Base-by-base conservation (phyloP, 2,329 filamentous ascomycete species). In the Nakataea oryzae region DNA sequence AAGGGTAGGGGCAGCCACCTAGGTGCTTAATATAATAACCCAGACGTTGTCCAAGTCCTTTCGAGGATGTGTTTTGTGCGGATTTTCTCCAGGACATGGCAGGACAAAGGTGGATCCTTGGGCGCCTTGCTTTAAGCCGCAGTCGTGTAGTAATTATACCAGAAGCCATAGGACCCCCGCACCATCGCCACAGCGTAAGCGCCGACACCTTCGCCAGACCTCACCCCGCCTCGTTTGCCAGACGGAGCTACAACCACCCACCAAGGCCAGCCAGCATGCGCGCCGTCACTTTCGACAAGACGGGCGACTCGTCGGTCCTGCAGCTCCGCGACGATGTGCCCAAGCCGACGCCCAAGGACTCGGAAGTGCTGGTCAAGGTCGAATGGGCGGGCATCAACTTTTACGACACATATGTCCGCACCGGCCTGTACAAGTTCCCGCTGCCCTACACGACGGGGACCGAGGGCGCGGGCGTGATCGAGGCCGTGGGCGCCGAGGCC, bases 321-420 rank as follows among this genome's bases (percentile, higher is more conserved):
- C 78, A 90, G 69, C 84, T 88, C 74, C 87, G 81, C 68, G 84
- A 83, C 28, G 84, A 90, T 69, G 72, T 91, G 4, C 86, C 88
- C 6, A 83, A 95, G 3, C 90, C 91, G 0, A 76, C 79, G 58
- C 82, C 81, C 1, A 78, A 81, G 47, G 82, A 86, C 17, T 85
- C 84, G 62, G 80, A 96, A 67, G 76, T 96, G 21, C 82, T 96
- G 5, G 83, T 96, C 63, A 88, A 88, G 75, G 95, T 96, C 73
- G 83, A 87, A 64, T 89, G 84, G 71, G 81, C 88, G 55, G 92
- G 91, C 63, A 79, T 96, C 65, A 96, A 96, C 76, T 96, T 84
- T 76, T 95, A 96, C 70, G 92, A 96, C 75, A 96, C 79, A 78
- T 86, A 74, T 69, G 75, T 69, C 61, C 54, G 61, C 27, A 62